These are phyloP conservation scores for Pseudogymnoascus sp. DNA, from an alignment of 2,329 filamentous ascomycete species.

Conservation along the genomic window DNA sequence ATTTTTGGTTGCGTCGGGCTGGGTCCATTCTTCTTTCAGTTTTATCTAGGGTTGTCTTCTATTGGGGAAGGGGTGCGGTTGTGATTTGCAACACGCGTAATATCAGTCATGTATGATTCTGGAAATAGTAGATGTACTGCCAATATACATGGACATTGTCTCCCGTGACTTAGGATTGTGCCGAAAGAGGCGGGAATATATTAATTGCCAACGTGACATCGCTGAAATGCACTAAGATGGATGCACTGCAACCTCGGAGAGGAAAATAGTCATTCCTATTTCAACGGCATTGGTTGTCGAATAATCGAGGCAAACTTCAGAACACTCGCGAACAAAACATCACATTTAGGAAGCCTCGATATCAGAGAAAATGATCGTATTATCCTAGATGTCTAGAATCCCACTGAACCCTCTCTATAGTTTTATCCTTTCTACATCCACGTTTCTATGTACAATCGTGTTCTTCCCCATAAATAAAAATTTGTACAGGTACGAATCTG, in stretches of 20 bases:
- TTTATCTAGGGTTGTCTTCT: neutral
- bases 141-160: neutral
- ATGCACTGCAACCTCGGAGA: slow-evolving; percentile 3
- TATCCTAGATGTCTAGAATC: neutral
- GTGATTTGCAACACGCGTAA: slow-evolving; percentile 1
- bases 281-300: neutral
- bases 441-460: slow-evolving; percentile 1
- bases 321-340: too few relatives aligned
- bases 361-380: slow-evolving; percentile 5
- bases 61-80: neutral
- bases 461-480: slow-evolving; percentile 4
- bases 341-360: neutral
- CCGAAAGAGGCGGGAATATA: neutral
- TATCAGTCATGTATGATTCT: neutral
- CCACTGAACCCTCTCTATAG: slow-evolving; percentile 1
- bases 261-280: slow-evolving; percentile 3
- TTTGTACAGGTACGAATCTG: slow-evolving; percentile 8
- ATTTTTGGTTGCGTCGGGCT: neutral
- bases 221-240: neutral
- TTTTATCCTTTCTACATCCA: neutral
- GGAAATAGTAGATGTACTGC: neutral
- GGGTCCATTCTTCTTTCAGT: neutral
- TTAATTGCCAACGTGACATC: slow-evolving; percentile 2
- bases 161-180: neutral
- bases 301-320: neutral